Base-by-base conservation (phyloP, 768 basidiomycete species). In the Hemileccinum impolitum region DNA sequence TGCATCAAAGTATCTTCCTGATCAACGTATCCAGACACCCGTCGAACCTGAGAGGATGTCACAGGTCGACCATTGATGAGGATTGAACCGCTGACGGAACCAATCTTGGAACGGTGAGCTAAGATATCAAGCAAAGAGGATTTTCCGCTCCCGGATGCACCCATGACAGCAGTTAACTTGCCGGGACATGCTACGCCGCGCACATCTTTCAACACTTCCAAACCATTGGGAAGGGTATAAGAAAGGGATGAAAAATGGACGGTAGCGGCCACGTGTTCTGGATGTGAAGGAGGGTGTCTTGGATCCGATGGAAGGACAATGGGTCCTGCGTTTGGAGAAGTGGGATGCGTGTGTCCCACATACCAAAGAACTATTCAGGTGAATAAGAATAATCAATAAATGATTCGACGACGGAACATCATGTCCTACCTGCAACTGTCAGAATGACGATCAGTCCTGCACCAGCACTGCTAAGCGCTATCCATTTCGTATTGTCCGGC, bases 1-100 rank as follows among this genome's bases (percentile, higher is more conserved):
- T 87, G 82, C 89, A 99, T 95, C 54, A 99, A 70, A 10, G 93
- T 96, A 66, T 99, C 96, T 67, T 98, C 96, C 69, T 99, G 96
- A 64, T 99, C 95, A 38, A 99, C 96, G 56, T 90, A 99, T 26
- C 96, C 96, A 55, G 87, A 83, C 6, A 97, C 87, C 31, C 83
- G 81, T 65, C 83, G 85, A 74, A 91, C 96, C 63, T 87, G 81
- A 21, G 75, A 69, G 65, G 90, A 76, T 38, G 74, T 72, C 21
- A 95, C 85, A 51, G 78, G 77, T 3, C 90, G 76, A 0, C 95
- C 94, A 61, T 98, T 98, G 44, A 97, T 84, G 17, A 91, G 78
- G 32, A 85, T 86, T 25, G 76, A 76, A 3, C 94, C 94, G 31
- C 44, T 43, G 7, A 94, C 87, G 2, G 59, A 49, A 0, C 96